Conservation (phyloP, 1,284 basidiomycete genomes). For the Puccinia brachypodii region DNA sequence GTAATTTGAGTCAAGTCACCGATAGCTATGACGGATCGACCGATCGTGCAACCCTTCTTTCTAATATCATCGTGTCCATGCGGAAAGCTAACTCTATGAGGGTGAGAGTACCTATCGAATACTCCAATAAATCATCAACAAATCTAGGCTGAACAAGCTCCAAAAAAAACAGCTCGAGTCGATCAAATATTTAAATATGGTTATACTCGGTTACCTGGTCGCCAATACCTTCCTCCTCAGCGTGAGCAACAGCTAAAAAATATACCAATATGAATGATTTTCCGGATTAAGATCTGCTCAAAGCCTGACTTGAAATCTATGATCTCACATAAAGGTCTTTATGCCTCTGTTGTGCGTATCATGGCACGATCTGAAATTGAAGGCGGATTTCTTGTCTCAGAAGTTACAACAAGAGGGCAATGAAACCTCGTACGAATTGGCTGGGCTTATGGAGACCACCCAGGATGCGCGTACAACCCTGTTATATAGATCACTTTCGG, state of each 20-base stretch:
- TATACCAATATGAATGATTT: too few relatives aligned
- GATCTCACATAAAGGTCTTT: slow-evolving; percentile 1
- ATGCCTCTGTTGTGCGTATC: slow-evolving; percentile 14
- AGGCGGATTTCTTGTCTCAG: background rate
- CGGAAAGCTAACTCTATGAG: background rate
- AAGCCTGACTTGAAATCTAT: background rate
- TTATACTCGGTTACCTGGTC: background rate
- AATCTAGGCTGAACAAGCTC: background rate
- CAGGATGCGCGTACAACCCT: slow-evolving; percentile 23
- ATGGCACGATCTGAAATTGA: slow-evolving; percentile 13
- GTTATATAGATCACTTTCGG: background rate
- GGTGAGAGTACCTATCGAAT: background rate
- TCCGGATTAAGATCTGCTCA: too few relatives aligned
- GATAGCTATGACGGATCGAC: background rate
- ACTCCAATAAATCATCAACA: background rate
- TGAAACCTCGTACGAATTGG: background rate
- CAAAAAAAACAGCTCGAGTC: background rate
- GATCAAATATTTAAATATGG: background rate
- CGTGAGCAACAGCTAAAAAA: background rate
- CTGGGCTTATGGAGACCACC: background rate
- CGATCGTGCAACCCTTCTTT: background rate
- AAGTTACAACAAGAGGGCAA: background rate
- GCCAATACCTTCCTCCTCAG: background rate
- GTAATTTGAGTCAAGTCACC: background rate
- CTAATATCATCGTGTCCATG: background rate